Percentiles rank a stretch among this genome's conserved stretches.
Conservation (phyloP, 805 yeast species). For the Barnettozyma botsteinii region DNA sequence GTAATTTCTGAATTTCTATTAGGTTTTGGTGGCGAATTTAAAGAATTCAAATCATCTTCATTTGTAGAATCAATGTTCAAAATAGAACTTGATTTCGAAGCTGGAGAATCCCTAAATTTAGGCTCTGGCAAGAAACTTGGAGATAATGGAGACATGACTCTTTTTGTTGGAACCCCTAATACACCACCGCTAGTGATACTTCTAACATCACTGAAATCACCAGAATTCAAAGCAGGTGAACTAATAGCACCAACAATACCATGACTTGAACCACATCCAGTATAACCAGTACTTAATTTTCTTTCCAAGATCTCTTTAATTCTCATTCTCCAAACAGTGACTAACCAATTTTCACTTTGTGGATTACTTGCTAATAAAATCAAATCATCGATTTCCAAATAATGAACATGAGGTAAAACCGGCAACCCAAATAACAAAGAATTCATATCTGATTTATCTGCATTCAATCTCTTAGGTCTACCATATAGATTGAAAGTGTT, state of each 20-base stretch:
- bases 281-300: constrained; percentile 56
- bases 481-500: constrained; percentile 80
- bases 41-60: constrained; percentile 10
- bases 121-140: constrained; percentile 34
- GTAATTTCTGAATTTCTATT: constrained; percentile 27
- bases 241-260: constrained; percentile 56
- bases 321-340: constrained; percentile 51
- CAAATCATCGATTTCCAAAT: constrained; percentile 60
- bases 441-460: constrained; percentile 58
- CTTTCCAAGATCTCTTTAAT: constrained; percentile 50
- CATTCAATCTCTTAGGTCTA: constrained; percentile 64
- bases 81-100: constrained; percentile 19
- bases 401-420: constrained; percentile 70
- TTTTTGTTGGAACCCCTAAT: constrained; percentile 6
- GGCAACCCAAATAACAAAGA: constrained; percentile 80
- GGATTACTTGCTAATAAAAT: constrained; percentile 33
- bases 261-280: constrained; percentile 69
- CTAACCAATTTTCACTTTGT: constrained; percentile 44
- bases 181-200: constrained; percentile 7
- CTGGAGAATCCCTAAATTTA: constrained; percentile 22
- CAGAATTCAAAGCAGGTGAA: constrained; percentile 39
- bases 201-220: constrained; percentile 26
- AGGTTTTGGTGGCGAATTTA: constrained; percentile 12
- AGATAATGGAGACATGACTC: constrained; percentile 30
- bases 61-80: constrained; percentile 15